These are phyloP conservation scores for Globisporangium solare DNA, from an alignment of 352 stramenopile species.

Conservation along the genomic window DNA sequence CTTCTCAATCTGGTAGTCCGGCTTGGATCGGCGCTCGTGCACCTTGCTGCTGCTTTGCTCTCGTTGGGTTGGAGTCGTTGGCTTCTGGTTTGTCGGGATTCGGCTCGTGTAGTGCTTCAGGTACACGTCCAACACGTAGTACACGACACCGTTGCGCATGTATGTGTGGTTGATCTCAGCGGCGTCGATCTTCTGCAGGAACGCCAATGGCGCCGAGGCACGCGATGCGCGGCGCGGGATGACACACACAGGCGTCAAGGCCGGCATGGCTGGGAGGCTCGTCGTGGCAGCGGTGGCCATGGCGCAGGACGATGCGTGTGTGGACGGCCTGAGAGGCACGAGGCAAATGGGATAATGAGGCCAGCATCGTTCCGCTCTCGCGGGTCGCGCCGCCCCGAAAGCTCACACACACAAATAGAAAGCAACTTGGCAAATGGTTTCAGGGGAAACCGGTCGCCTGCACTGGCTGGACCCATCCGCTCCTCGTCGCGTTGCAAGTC, in stretches of 20 bases:
- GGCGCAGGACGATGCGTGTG: neutral
- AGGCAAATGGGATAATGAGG: slow-evolving; percentile 1
- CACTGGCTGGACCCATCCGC: no score
- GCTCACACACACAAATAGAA: no score
- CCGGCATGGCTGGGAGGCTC: neutral
- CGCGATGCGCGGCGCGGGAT: slow-evolving; percentile 11
- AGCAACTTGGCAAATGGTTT: no score
- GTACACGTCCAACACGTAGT: slow-evolving; percentile 49
- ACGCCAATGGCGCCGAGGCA: slow-evolving; percentile 10
- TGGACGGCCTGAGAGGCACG: neutral
- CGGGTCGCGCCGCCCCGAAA: neutral
- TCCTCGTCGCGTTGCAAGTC: no score
- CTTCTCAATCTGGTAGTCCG: slow-evolving; percentile 45
- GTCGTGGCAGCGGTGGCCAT: neutral
- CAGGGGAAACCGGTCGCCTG: no score
- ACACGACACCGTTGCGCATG: slow-evolving; percentile 19
- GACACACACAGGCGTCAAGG: slow-evolving; percentile 8
- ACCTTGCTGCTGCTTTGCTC: slow-evolving; percentile 9
- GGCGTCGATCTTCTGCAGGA: slow-evolving; percentile 25
- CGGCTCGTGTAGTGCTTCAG: slow-evolving; percentile 48
- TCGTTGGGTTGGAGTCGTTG: neutral
- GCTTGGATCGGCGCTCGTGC: slow-evolving; percentile 15
- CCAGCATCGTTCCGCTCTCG: neutral
- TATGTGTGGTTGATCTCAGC: slow-evolving; percentile 22
- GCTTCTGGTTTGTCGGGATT: slow-evolving; percentile 49